Evolutionary conservation across 2,329 filamentous ascomycete genomes (phyloP).

Genomic region (Verticillium nubilum): DNA sequence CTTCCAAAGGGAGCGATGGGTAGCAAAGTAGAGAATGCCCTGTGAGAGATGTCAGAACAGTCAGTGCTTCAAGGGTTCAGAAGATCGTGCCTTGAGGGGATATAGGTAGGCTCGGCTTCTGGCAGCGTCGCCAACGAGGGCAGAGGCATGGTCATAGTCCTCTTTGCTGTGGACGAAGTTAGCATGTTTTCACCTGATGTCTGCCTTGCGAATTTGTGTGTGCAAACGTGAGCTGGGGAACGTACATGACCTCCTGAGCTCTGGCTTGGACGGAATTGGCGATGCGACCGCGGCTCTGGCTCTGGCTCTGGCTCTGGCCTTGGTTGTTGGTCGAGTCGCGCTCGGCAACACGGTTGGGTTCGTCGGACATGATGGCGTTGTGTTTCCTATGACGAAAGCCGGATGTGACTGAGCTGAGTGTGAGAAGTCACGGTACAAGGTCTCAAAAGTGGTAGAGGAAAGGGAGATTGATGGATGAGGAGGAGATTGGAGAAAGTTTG

Average conservation of each 20-base stretch:
- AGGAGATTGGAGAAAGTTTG: neutral
- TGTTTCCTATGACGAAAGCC: neutral
- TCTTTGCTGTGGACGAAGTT: slow-evolving; percentile 45
- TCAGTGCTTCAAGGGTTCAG: neutral
- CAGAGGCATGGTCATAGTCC: slow-evolving; percentile 63
- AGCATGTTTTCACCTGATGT: slow-evolving; percentile 6
- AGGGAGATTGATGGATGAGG: too few species aligned
- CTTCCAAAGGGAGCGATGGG: slow-evolving; percentile 51
- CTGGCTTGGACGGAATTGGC: slow-evolving; percentile 34
- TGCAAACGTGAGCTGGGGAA: slow-evolving; percentile 8
- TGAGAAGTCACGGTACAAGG: too few species aligned
- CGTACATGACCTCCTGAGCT: slow-evolving; percentile 45
- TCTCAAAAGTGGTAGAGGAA: too few species aligned
- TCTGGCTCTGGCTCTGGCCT: neutral
- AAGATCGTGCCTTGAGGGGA: slow-evolving; percentile 55
- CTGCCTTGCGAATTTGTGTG: too few species aligned
- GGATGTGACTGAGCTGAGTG: neutral
- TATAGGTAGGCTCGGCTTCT: slow-evolving; percentile 69
- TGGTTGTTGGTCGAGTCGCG: neutral
- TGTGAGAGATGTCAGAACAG: slow-evolving; percentile 18
- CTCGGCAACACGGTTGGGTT: neutral
- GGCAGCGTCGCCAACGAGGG: slow-evolving; percentile 61
- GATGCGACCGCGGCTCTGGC: slow-evolving; percentile 17
- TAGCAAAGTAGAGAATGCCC: slow-evolving; percentile 56
- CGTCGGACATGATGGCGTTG: slow-evolving; percentile 1